Evolutionary conservation across 2,329 filamentous ascomycete species (phyloP).

Genomic region (Talaromyces rugulosus): DNA sequence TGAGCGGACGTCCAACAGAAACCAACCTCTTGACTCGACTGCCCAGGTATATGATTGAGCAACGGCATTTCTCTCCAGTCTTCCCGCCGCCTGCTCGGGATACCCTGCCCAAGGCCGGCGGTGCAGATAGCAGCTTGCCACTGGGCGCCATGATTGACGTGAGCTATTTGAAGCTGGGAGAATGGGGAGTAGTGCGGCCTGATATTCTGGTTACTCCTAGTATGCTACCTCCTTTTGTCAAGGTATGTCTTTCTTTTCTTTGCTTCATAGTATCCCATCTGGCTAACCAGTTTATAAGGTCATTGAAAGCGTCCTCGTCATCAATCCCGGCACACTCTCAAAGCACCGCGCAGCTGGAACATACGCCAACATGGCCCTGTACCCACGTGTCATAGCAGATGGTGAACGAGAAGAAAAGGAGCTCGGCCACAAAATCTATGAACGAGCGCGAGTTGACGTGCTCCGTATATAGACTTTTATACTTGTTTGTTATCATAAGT

Average conservation of each 20-base stretch:
- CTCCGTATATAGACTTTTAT: conserved; percentile 59
- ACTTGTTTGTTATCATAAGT: background rate
- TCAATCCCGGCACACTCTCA: conserved; percentile 85
- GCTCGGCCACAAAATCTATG: conserved; percentile 71
- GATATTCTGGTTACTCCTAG: conserved; percentile 84
- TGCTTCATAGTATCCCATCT: background rate
- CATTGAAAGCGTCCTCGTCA: conserved; percentile 79
- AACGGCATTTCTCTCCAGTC: conserved; percentile 84
- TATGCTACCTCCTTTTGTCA: conserved; percentile 78
- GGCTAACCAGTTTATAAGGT: conserved; percentile 53
- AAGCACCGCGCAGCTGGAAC: conserved; percentile 82
- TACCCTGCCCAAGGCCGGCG: conserved; percentile 62
- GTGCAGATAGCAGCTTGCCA: conserved; percentile 51
- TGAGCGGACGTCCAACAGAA: conserved; percentile 52
- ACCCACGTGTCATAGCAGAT: conserved; percentile 58
- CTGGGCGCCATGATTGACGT: conserved; percentile 78
- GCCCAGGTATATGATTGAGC: conserved; percentile 75
- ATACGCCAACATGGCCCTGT: conserved; percentile 73
- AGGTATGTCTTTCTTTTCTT: conserved; percentile 52
- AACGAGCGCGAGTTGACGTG: conserved; percentile 82
- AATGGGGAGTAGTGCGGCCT: conserved; percentile 81
- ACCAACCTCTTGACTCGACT: conserved; percentile 66
- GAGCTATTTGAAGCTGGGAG: conserved; percentile 79
- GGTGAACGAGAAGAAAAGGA: conserved; percentile 56
- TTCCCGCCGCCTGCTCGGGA: conserved; percentile 74